Evolutionary conservation across 805 yeast genomes (phyloP), one percentile per base, ranked within the genome.

Genomic region (Metschnikowia colocasiae): DNA sequence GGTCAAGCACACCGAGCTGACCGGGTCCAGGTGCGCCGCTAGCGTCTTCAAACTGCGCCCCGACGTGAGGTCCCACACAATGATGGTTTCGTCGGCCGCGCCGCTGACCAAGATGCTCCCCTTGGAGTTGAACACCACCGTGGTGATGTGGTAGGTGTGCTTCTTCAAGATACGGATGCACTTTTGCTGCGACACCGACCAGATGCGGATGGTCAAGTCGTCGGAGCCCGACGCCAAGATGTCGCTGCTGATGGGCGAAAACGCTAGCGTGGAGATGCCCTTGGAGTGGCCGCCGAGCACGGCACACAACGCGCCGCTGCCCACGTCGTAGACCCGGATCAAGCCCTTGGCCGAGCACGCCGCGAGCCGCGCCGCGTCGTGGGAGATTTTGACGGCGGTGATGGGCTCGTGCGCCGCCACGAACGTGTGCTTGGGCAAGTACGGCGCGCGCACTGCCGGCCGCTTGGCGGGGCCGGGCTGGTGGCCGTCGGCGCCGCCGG

Each of bases 1-100:
- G 2, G 87, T 80, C 40, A 92, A 67, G 57, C 88, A 83, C 1
- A 91, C 71, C 0, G 87, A 76, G 19, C 87, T 81, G 1, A 94
- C 86, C 0, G 97, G 95, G 56, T 89, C 97, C 0, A 95, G 81
- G 65, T 92, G 99, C 0, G 98, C 97, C 33, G 95, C 85, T 42
- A 92, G 68, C 0, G 95, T 87, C 59, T 85, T 82, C 56, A 89
- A 67, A 47, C 87, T 78, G 33, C 75, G 75, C 1, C 95, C 95
- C 16, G 80, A 71, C 27, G 73, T 70, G 2, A 85, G 78, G 64
- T 92, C 97, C 99, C 99, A 92, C 2, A 92, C 76, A 43, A 91
- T 78, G 13, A 94, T 83, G 43, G 92, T 88, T 61, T 92, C 98
- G 64, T 92, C 99, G 43, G 94, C 80, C 1, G 95, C 81, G 0